Conservation (phyloP, 148 eudicot species). For the Silene uniflora region DNA sequence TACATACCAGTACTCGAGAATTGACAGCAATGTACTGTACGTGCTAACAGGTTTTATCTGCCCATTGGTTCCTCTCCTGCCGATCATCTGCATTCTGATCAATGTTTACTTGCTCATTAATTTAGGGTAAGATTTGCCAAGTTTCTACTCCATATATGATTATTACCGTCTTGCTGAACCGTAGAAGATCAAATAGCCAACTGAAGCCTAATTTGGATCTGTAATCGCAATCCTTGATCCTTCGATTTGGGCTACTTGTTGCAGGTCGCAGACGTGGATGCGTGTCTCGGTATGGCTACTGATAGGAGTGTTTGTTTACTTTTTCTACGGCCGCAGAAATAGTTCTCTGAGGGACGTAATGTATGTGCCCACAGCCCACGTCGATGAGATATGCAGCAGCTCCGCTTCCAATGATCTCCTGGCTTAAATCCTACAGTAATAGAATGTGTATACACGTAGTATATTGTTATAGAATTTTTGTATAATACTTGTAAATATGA, state of each 20-base stretch:
- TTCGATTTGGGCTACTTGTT: conserved; percentile 1
- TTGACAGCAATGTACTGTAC: not conserved
- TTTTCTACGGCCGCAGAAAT: conserved; percentile 52
- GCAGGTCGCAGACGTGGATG: conserved; percentile 58
- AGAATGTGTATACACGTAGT: conserved; percentile 24
- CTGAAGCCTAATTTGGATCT: not conserved
- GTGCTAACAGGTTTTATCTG: conserved; percentile 56
- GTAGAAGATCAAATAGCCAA: not conserved
- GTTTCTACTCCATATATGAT: not conserved
- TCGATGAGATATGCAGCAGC: conserved; percentile 26
- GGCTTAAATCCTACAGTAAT: conserved; percentile 16
- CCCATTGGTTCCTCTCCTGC: conserved; percentile 60
- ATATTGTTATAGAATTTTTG: not conserved
- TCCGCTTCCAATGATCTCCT: conserved; percentile 19
- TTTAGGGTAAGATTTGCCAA: conserved; percentile 47
- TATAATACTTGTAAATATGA: conserved; percentile 18
- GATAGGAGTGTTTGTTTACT: conserved; percentile 46
- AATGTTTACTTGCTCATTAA: conserved; percentile 64
- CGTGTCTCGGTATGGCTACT: conserved; percentile 57
- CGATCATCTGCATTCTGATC: conserved; percentile 54
- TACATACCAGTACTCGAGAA: not conserved
- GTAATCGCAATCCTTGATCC: not conserved
- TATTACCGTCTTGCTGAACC: not conserved
- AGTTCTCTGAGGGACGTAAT: conserved; percentile 40
- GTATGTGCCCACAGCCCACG: conserved; percentile 32